These are phyloP conservation scores for Platismatia glauca DNA, from an alignment of 495 filamentous ascomycete genomes.

Conservation along the genomic window DNA sequence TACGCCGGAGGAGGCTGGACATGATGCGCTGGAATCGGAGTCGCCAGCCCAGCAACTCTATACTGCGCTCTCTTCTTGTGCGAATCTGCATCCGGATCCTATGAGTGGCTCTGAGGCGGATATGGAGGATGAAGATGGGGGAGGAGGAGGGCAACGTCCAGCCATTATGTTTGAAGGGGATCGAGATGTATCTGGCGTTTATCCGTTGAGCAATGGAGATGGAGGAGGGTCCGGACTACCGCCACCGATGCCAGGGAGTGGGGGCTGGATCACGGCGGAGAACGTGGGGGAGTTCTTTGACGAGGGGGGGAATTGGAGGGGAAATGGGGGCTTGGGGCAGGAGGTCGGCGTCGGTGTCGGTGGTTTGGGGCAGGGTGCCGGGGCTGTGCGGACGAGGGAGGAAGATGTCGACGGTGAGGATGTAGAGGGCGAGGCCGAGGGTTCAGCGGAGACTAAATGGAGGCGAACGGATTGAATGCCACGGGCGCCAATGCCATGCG, in stretches of 20 bases:
- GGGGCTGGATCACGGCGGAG: constrained; percentile 93
- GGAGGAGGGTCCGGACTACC: constrained; percentile 48
- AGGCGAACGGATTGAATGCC: constrained; percentile 44
- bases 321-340: constrained; percentile 31
- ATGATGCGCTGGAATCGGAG: constrained; percentile 16
- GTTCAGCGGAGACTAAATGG: constrained; percentile 46
- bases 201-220: constrained; percentile 30
- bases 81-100: constrained; percentile 82
- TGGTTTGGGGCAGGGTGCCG: constrained; percentile 44
- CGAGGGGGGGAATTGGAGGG: constrained; percentile 54
- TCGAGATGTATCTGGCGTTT: constrained; percentile 27
- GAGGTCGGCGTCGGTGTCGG: constrained; percentile 45
- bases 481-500: not conserved
- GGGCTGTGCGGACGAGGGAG: constrained; percentile 31
- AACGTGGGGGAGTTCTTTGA: constrained; percentile 78
- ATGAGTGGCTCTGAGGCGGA: constrained; percentile 44
- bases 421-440: constrained; percentile 28
- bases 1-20: not conserved
- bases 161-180: constrained; percentile 50
- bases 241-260: constrained; percentile 72
- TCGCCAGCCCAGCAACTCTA: constrained; percentile 50
- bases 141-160: constrained; percentile 26
- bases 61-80: constrained; percentile 73
- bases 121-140: constrained; percentile 38
- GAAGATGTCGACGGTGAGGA: constrained; percentile 29